Conservation (phyloP, 202 grass and related monocot genomes). For the Schoenoplectus tabernaemontani region DNA sequence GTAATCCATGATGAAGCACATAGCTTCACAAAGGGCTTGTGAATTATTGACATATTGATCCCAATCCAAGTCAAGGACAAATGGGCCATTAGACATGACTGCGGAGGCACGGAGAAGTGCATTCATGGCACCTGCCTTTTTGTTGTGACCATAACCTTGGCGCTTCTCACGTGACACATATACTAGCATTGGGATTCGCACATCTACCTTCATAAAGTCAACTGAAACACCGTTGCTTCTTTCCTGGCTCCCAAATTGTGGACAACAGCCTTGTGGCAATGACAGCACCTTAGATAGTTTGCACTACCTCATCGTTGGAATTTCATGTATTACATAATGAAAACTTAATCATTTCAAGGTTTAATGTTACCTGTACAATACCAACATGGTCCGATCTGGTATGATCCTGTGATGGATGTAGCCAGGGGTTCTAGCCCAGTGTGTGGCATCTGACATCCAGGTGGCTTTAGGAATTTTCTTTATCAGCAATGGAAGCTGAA, state of each 20-base stretch:
- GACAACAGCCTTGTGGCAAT: background rate
- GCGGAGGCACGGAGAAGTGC: conserved; percentile 66
- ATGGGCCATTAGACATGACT: conserved; percentile 59
- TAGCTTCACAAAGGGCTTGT: conserved; percentile 56
- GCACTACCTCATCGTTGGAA: background rate
- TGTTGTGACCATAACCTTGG: conserved; percentile 66
- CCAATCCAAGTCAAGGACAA: conserved; percentile 61
- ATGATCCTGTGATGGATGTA: conserved; percentile 36
- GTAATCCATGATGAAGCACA: conserved; percentile 58
- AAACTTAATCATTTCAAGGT: background rate
- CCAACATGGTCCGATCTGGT: conserved; percentile 56
- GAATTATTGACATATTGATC: conserved; percentile 69
- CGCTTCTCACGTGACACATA: conserved; percentile 81
- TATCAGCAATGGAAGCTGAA: background rate
- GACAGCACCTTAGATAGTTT: background rate
- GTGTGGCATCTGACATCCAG: conserved; percentile 36
- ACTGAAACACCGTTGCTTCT: background rate
- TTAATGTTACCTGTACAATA: conserved; percentile 40
- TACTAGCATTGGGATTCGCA: conserved; percentile 47
- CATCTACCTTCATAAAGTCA: background rate
- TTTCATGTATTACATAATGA: background rate
- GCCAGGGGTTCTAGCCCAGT: conserved; percentile 59
- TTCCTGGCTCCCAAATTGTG: background rate
- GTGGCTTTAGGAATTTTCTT: conserved; percentile 8
- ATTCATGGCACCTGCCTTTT: conserved; percentile 87